These are phyloP conservation scores for Chlorokybus atmophyticus DNA, from an alignment of 139 green algal species.

Conservation along the genomic window DNA sequence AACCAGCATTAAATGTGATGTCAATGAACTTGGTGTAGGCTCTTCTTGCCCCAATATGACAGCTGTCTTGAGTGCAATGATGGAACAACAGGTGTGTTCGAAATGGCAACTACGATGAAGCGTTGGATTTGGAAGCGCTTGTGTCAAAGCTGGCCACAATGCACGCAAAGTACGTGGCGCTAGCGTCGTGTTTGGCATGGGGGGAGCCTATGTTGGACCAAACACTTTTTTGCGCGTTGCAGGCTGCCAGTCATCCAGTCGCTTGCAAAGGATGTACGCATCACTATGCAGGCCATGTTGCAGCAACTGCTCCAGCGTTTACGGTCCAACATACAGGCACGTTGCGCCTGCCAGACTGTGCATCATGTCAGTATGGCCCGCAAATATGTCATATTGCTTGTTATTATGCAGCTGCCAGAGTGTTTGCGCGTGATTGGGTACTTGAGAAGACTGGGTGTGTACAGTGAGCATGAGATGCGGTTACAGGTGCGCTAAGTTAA, in stretches of 20 bases:
- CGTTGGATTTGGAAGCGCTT: conserved; percentile 76
- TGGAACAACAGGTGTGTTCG: conserved; percentile 46
- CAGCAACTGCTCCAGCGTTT: conserved; percentile 67
- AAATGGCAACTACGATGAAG: conserved; percentile 90
- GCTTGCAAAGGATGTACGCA: conserved; percentile 47
- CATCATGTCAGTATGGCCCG: neutral
- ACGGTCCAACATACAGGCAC: conserved; percentile 34
- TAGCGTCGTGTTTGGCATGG: no score
- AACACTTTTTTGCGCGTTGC: no score
- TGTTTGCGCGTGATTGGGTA: conserved; percentile 88
- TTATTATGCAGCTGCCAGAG: conserved; percentile 57
- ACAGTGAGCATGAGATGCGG: conserved; percentile 45
- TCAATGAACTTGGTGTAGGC: no score
- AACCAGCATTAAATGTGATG: no score
- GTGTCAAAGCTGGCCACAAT: conserved; percentile 46
- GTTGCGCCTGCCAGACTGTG: neutral
- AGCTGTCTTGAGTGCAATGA: neutral
- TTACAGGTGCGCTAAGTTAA: conserved; percentile 56
- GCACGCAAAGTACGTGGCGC: conserved; percentile 33
- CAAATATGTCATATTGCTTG: conserved; percentile 8
- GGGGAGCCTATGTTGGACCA: no score
- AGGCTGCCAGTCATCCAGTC: conserved; percentile 53
- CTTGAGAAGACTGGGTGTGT: conserved; percentile 70
- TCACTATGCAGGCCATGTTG: conserved; percentile 58
- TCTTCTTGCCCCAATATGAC: no score